Evolutionary conservation across 345 rosid genomes (phyloP).

Genomic region (Punica granatum): DNA sequence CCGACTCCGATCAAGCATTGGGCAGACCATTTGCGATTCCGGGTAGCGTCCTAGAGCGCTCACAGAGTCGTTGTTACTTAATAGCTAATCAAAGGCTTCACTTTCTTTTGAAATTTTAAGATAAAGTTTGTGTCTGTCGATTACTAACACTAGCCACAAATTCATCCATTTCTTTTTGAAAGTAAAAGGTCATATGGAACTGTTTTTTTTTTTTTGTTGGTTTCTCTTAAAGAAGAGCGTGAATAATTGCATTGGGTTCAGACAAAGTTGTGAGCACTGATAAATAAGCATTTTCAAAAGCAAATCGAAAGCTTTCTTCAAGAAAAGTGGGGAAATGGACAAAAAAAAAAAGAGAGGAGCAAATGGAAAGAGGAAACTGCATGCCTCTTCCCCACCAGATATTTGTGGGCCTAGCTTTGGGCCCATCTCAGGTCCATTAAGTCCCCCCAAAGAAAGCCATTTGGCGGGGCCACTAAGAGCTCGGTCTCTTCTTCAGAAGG

Average conservation of each 20-base stretch:
- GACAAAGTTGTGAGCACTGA: background rate
- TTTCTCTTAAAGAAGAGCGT: background rate
- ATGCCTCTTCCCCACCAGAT: background rate
- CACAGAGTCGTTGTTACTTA: background rate
- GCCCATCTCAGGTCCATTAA: background rate
- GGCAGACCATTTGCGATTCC: too few relatives aligned
- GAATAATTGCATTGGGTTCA: slow-evolving; percentile 2
- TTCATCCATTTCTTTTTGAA: too few relatives aligned
- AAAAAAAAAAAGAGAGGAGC: background rate
- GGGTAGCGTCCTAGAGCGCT: too few relatives aligned
- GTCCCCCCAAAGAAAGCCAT: background rate
- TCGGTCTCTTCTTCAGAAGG: too few relatives aligned
- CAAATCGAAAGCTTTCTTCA: background rate
- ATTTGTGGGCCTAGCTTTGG: background rate
- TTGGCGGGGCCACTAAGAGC: too few relatives aligned
- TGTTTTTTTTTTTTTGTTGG: background rate
- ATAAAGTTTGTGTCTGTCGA: too few relatives aligned
- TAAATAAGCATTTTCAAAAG: background rate
- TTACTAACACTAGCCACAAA: too few relatives aligned
- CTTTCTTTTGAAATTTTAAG: too few relatives aligned
- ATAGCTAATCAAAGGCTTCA: background rate
- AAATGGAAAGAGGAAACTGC: background rate
- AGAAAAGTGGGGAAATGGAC: too few relatives aligned
- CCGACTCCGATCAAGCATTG: too few relatives aligned
- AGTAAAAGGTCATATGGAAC: too few relatives aligned